These are phyloP conservation scores for Phytophthora sp. DNA, from an alignment of 352 stramenopile species.

Conservation along the genomic window DNA sequence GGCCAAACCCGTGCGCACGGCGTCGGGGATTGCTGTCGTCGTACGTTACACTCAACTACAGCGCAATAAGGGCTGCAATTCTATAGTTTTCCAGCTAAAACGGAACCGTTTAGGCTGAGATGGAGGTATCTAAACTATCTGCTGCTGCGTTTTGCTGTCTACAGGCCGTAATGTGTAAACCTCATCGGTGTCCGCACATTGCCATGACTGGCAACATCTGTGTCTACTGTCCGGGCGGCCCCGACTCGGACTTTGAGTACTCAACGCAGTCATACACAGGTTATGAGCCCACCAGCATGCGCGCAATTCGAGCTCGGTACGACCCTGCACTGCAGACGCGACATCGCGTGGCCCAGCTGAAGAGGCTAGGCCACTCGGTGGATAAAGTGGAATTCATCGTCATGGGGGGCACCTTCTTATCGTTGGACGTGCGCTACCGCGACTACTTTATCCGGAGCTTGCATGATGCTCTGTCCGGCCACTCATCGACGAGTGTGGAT, in stretches of 20 bases:
- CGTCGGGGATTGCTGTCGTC: conserved; percentile 96
- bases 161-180: conserved; percentile 96
- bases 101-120: background rate
- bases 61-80: background rate
- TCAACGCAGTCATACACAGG: conserved; percentile 96
- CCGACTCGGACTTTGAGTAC: conserved; percentile 98
- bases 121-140: too few relatives aligned
- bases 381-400: conserved; percentile 99
- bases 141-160: background rate
- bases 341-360: conserved; percentile 91
- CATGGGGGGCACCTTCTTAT: conserved; percentile 98
- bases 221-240: conserved; percentile 96
- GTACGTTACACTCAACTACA: conserved; percentile 31
- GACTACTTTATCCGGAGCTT: conserved; percentile 97
- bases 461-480: conserved; percentile 95
- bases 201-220: conserved; percentile 97
- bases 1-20: conserved; percentile 95
- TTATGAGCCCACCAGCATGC: conserved; percentile 98
- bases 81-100: conserved; percentile 7
- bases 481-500: conserved; percentile 89
- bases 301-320: conserved; percentile 95
- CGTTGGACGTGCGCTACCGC: conserved; percentile 93
- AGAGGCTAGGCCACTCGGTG: conserved; percentile 91
- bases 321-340: conserved; percentile 95
- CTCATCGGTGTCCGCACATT: conserved; percentile 97